Base-by-base conservation (phyloP, 345 rosid genomes). In the Aethionema arabicum region DNA sequence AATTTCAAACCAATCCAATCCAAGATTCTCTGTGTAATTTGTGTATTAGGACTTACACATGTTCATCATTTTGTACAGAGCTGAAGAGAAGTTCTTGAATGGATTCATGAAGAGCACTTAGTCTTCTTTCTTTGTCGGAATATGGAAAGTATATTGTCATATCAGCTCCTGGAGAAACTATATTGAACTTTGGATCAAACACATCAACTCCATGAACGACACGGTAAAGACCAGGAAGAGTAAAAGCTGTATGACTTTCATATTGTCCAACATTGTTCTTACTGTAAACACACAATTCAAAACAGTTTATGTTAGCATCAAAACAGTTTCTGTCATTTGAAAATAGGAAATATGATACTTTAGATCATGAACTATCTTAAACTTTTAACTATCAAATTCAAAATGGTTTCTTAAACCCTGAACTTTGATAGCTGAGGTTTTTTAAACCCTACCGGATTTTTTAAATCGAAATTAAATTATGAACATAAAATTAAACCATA, bases 101-200 rank as follows among this genome's bases (percentile, higher is more conserved):
- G 40, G 77, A 68, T 39, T 72, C 77, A 30, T 78, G 91, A 15
- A 79, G 70, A 47, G 81, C 77, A 36, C 78, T 67, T 54, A 82
- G 84, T 62, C 85, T 78, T 47, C 57, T 75, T 66, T 77, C 76
- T 68, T 70, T 57, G 33, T 82, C 80, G 55, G 76, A 73, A 64
- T 78, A 82, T 6, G 91, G 81, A 63, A 80, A 82, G 33, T 82
- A 82, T 62, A 85, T 77, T 58, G 77, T 60, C 85, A 79, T 79
- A 57, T 85, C 85, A 36, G 85, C 87, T 16, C 84, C 87, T 35
- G 85, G 91, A 36, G 87, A 82, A 40, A 80, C 91, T 11, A 82
- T 82, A 14, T 80, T 85, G 59, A 85, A 82, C 70, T 82, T 82
- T 5, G 90, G 82, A 69, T 82, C 76, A 46, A 80, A 82, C 52